Evolutionary conservation across 257 asterid species (phyloP), one percentile per base, ranked within the genome.

Genomic region (Nyctanthes arbortristis): DNA sequence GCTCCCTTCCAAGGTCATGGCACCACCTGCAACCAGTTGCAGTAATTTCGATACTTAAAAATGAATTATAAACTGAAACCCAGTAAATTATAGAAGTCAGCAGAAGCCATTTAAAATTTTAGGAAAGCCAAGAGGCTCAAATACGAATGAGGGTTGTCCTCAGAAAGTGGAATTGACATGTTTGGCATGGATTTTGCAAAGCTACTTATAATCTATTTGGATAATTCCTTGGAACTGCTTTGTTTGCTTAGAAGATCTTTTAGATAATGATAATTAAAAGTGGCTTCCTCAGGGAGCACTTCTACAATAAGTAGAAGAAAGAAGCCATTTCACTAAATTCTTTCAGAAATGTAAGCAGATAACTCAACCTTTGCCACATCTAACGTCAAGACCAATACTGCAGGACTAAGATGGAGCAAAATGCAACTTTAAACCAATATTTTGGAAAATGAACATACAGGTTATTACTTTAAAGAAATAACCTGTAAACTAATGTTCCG

Each of bases 1-100:
- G 74, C 71, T 78, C 82, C 34, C 79, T 64, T 2, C 82, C 82
- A 66, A 78, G 69, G 55, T 78, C 82, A 43, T 78, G 82, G 63
- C 82, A 74, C 82, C 82, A 78, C 69, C 82, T 78, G 68, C 62
- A n/a, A n/a, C n/a, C n/a, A n/a, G 61, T 31, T 32, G 34, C 14
- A 52, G 39, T 25, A 31, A 43, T 39, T 52, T 20, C 25, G 25
- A 61, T n/a, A 65, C 37, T 66, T 47, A 59, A 55, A 62, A 18
- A n/a, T 31, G 24, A 2, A 3, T 22, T 20, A 52, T 31, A 52
- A 52, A 52, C 24, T 52, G 7, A 24, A 22, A 52, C 16, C 59
- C 28, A 24, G 3, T 16, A 52, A 24, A 22, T 52, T 20, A 52
- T 52, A 22, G 30, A 52, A 52, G 55, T 52, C 59, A 24, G 59